phyloP scores from a whole-genome alignment of 352 stramenopile species.

The Pythium insidiosum region DNA sequence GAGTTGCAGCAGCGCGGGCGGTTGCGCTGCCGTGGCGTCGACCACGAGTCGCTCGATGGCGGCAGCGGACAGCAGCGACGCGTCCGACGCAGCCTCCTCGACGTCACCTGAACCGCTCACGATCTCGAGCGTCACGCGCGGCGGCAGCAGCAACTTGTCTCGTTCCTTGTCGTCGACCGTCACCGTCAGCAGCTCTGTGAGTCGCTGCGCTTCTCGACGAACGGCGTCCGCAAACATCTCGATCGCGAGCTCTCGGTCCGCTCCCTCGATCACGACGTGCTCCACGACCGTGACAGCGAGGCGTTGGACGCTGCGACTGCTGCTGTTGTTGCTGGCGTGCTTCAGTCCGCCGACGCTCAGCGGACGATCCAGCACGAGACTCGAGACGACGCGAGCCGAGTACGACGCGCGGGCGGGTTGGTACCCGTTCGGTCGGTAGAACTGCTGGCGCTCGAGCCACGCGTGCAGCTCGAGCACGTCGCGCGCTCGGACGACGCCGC shows the following conservation, averaged over 20 bases:
- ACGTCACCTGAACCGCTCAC: too few relatives aligned
- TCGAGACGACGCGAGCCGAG: constrained; percentile 17
- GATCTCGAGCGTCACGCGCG: too few relatives aligned
- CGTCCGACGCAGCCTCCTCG: too few relatives aligned
- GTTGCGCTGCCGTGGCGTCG: too few relatives aligned
- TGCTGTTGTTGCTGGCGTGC: too few relatives aligned
- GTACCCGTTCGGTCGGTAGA: constrained; percentile 17
- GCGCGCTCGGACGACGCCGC: constrained; percentile 7
- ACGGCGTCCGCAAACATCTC: constrained; percentile 34
- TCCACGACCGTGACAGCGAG: constrained; percentile 16
- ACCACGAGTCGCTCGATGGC: too few relatives aligned
- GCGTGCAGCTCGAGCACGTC: constrained; percentile 8
- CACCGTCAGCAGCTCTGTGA: too few relatives aligned
- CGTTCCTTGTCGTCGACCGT: too few relatives aligned
- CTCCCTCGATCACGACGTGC: constrained; percentile 32
- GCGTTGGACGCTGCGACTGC: not conserved
- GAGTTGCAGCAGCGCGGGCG: too few relatives aligned
- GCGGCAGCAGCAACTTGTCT: too few relatives aligned
- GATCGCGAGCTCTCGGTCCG: constrained; percentile 19
- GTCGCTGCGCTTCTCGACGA: constrained; percentile 17
- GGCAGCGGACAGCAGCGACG: too few relatives aligned
- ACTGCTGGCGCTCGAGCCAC: constrained; percentile 14
- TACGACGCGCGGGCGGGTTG: constrained; percentile 36
- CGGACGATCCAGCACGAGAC: constrained; percentile 21
- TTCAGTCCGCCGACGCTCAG: too few relatives aligned